phyloP scores from a whole-genome alignment of 208 protist genomes.

The Histomonas meleagridis region DNA sequence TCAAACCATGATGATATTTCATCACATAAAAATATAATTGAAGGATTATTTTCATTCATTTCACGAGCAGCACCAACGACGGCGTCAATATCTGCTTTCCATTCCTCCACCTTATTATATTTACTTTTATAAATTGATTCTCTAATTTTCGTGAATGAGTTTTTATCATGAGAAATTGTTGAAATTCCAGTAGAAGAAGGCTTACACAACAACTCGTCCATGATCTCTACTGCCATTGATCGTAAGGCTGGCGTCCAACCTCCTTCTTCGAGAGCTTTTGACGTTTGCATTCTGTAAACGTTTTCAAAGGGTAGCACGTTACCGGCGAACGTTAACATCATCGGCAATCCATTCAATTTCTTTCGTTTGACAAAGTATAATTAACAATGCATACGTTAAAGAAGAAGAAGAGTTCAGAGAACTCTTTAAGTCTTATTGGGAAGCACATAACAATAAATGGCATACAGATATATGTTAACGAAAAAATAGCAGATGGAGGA shows the following conservation, averaged over 20 bases:
- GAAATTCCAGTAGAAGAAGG: background rate
- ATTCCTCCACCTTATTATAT: background rate
- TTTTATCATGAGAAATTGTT: background rate
- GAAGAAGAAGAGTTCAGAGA: too few species aligned
- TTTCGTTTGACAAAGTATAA: too few species aligned
- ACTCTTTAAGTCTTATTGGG: too few species aligned
- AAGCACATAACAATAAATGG: too few species aligned
- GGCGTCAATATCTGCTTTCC: background rate
- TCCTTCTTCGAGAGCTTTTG: background rate
- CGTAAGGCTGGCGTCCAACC: background rate
- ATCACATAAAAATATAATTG: background rate
- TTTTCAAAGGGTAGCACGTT: too few species aligned
- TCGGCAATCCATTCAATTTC: too few species aligned
- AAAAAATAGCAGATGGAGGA: conserved; percentile 15
- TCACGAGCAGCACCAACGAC: background rate
- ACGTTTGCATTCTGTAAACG: too few species aligned
- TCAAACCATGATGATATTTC: background rate
- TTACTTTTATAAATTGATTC: background rate
- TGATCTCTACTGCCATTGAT: background rate
- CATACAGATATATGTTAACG: background rate
- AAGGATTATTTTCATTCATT: background rate
- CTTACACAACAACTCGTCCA: background rate
- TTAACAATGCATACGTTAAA: too few species aligned
- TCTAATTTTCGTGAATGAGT: background rate
- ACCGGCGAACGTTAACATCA: too few species aligned